Base-by-base conservation (phyloP, 2,329 filamentous ascomycete species). In the Ascochyta koolunga region DNA sequence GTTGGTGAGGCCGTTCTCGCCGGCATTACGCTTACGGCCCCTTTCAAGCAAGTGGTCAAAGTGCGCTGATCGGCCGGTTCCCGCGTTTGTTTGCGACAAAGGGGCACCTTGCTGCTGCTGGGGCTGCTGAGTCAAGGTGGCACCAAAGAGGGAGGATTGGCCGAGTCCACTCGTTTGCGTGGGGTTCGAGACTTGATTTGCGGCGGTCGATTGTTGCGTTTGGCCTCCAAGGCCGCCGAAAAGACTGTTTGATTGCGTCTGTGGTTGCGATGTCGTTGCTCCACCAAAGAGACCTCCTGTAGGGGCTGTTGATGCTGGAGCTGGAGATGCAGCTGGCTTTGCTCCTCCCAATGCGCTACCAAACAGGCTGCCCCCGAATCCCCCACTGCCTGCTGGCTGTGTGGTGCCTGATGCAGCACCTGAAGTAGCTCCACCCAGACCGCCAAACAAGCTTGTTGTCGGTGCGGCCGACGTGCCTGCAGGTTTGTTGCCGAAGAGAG, bases 21-120 rank as follows among this genome's bases (percentile, higher is more conserved):
- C 85, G 61, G 88, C 83, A 46, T 86, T 84, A 59, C 91, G 86
- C 73, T 87, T 88, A 69, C 82, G 85, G 31, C 84, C 83, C 54
- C 85, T 81, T 67, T 88, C 86, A 19, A 88, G 73, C 31, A 88
- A 70, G 59, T 84, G 85, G 62, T 87, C 86, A 67, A 88, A 88
- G 63, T 86, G 87, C 0, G 84, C 84, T 24, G 84, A 83, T 61
- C 83, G 80, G 15, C 62, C 62, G 21, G 62, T 64, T 31, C 62
- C 67, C 43, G 65, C 62, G 51, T 60, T 69, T 53, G 73, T 66
- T 58, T 76, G 71, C 9, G 68, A 59, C 40, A 72, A 44, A 39
- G 74, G 67, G 36, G 64, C 69, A 37, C 66, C 68, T 38, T 66
- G 54, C 42, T 67, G 70, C 45, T 69, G 68, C 49, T 72, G 69